Conservation (phyloP, 768 basidiomycete genomes). For the Tubosaeta sp. region DNA sequence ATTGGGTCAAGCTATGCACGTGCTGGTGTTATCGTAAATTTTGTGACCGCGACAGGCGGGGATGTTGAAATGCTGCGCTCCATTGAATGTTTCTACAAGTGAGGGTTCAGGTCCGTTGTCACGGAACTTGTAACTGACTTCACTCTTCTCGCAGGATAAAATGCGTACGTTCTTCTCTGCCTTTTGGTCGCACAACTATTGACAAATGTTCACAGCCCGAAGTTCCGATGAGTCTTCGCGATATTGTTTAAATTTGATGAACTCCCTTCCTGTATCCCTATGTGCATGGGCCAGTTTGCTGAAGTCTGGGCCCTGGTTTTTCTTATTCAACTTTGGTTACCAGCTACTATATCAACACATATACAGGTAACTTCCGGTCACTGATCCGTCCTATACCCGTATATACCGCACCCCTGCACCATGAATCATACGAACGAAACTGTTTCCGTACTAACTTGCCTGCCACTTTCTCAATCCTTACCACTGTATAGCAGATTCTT, state of each 20-base stretch:
- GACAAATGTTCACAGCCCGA: conserved; percentile 57
- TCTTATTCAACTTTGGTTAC: conserved; percentile 35
- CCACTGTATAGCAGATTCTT: conserved; percentile 66
- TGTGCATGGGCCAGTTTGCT: conserved; percentile 41
- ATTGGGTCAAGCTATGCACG: conserved; percentile 80
- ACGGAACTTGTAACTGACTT: conserved; percentile 11
- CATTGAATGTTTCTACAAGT: conserved; percentile 99
- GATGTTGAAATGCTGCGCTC: conserved; percentile 98
- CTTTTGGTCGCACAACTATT: conserved; percentile 15
- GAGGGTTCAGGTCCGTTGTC: conserved; percentile 22
- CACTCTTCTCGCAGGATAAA: conserved; percentile 56
- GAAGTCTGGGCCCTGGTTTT: conserved; percentile 29
- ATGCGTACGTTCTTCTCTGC: conserved; percentile 62
- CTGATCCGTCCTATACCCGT: conserved; percentile 64
- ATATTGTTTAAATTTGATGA: conserved; percentile 68
- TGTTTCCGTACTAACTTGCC: conserved; percentile 58
- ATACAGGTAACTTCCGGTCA: conserved; percentile 35
- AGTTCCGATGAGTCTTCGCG: conserved; percentile 87
- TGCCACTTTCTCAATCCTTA: conserved; percentile 36
- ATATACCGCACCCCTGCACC: conserved; percentile 45
- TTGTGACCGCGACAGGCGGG: conserved; percentile 95
- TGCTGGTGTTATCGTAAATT: conserved; percentile 91
- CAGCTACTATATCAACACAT: conserved; percentile 49
- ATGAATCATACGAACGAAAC: conserved; percentile 36
- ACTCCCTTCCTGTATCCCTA: conserved; percentile 80